phyloP scores from a whole-genome alignment of 331 rosid species.

The Acacia concinna region DNA sequence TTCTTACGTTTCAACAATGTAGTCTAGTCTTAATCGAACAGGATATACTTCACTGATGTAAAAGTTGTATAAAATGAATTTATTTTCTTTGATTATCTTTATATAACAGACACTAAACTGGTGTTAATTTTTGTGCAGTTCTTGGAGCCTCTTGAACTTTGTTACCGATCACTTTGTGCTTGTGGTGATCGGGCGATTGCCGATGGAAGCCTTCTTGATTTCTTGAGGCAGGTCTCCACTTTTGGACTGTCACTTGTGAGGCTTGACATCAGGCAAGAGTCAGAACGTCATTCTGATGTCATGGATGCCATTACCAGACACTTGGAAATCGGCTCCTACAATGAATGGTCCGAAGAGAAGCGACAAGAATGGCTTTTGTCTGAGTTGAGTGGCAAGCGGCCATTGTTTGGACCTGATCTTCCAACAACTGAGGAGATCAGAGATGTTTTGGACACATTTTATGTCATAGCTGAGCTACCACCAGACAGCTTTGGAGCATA shows the following conservation, averaged over 20 bases:
- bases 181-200: constrained; percentile 95
- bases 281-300: constrained; percentile 95
- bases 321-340: constrained; percentile 89
- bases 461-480: constrained; percentile 90
- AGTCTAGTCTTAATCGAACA: neutral
- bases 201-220: constrained; percentile 97
- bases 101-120: constrained; percentile 36
- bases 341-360: constrained; percentile 89
- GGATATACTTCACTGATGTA: neutral
- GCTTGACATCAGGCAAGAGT: constrained; percentile 96
- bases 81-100: constrained; percentile 19
- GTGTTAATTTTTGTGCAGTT: constrained; percentile 52
- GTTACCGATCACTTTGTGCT: constrained; percentile 87
- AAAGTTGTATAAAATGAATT: neutral
- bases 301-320: constrained; percentile 92
- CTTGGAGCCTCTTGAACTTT: constrained; percentile 91
- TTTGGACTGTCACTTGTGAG: constrained; percentile 93
- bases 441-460: constrained; percentile 86
- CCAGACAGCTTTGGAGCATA: constrained; percentile 94
- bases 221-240: constrained; percentile 95
- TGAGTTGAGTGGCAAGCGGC: constrained; percentile 87
- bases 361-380: constrained; percentile 92
- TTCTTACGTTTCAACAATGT: neutral
- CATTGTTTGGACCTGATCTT: constrained; percentile 94
- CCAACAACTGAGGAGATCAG: constrained; percentile 89